Conservation (phyloP, 139 green algal species). For the Asterochloris sp. region DNA sequence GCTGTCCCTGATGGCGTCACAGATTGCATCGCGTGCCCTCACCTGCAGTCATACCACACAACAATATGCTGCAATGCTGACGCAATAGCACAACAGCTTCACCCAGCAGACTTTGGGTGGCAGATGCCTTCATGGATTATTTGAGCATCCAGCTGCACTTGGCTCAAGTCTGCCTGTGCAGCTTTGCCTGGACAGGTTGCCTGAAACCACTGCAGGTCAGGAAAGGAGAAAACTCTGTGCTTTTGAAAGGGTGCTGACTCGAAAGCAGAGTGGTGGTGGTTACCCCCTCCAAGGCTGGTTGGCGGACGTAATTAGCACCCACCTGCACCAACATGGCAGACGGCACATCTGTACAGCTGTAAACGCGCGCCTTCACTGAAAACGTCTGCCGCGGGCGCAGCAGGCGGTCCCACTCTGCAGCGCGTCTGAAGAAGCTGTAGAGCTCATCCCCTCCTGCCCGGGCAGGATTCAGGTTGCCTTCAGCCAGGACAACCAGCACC, state of each 20-base stretch:
- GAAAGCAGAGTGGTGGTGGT: neutral
- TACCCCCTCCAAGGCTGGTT: neutral
- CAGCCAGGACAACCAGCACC: slow-evolving; percentile 64
- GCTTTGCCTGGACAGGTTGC: neutral
- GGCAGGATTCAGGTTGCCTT: slow-evolving; percentile 46
- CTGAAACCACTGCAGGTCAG: neutral
- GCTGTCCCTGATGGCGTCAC: slow-evolving; percentile 66
- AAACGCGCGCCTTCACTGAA: slow-evolving; percentile 57
- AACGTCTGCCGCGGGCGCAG: slow-evolving; percentile 50
- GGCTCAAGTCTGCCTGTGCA: neutral
- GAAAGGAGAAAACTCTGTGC: neutral
- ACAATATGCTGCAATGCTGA: neutral
- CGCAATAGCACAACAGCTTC: neutral
- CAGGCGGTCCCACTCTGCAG: slow-evolving; percentile 52
- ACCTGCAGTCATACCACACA: slow-evolving; percentile 26
- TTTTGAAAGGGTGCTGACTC: neutral
- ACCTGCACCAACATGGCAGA: slow-evolving; percentile 6
- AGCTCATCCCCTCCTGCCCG: slow-evolving; percentile 42
- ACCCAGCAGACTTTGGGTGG: slow-evolving; percentile 27
- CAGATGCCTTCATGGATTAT: neutral
- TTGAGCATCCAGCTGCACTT: neutral
- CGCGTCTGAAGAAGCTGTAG: slow-evolving; percentile 57
- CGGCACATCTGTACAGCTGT: slow-evolving; percentile 55
- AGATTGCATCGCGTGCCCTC: slow-evolving; percentile 78
- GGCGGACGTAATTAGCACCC: neutral